These are phyloP conservation scores for Colletotrichum sp. DNA, from an alignment of 2,329 filamentous ascomycete genomes.

Conservation along the genomic window DNA sequence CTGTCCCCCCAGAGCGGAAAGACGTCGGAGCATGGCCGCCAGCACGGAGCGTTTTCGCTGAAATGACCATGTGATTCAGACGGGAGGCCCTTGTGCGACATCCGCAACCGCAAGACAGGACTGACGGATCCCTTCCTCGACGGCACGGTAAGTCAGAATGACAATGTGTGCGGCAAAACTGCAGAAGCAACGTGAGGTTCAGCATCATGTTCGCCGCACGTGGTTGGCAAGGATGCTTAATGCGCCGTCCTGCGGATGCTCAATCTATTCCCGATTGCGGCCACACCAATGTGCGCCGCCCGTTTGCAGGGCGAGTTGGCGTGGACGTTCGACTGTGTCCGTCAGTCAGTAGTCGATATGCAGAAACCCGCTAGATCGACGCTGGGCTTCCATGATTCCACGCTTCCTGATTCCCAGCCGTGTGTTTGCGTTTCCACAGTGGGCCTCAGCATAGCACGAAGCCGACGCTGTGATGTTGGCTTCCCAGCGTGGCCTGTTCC, in stretches of 20 bases:
- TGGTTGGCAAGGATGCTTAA: constrained; percentile 13
- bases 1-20: background rate
- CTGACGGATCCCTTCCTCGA: background rate
- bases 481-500: background rate
- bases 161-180: background rate
- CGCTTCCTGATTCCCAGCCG: background rate
- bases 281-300: background rate
- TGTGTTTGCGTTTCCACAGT: background rate
- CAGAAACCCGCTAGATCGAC: background rate
- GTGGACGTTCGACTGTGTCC: background rate
- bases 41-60: background rate
- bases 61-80: background rate
- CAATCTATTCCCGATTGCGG: background rate
- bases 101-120: background rate
- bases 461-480: background rate
- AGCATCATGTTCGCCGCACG: background rate
- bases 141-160: background rate
- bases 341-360: background rate
- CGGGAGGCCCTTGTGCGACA: background rate
- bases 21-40: background rate
- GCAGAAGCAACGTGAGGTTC: background rate
- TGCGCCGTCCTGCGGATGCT: background rate
- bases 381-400: background rate
- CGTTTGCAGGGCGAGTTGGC: constrained; percentile 6
- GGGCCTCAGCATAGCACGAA: background rate